These are phyloP conservation scores for Marvania coccoides DNA, from an alignment of 139 green algal genomes.

Conservation along the genomic window DNA sequence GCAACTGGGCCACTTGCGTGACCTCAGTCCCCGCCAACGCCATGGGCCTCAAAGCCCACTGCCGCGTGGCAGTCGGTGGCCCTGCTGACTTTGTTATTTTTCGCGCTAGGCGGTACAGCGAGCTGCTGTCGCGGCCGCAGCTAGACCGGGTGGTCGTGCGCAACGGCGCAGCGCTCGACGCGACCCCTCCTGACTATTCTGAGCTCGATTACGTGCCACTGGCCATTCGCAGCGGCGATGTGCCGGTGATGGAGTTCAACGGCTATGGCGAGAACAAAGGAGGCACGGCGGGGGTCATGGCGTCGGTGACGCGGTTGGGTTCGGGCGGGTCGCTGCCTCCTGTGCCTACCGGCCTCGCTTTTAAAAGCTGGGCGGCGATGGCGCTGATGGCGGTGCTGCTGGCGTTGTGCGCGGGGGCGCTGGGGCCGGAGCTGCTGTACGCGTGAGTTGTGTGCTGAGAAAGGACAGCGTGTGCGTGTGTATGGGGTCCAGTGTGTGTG, in stretches of 20 bases:
- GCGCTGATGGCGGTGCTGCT: no score
- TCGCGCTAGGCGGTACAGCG: constrained; percentile 43
- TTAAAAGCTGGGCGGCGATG: no score
- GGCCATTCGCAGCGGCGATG: constrained; percentile 7
- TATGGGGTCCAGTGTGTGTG: no score
- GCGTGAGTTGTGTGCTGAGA: no score
- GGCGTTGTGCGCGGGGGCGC: no score
- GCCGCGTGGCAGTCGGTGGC: constrained; percentile 28
- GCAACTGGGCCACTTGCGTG: constrained; percentile 38
- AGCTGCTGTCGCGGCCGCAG: constrained; percentile 55
- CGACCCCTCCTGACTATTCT: constrained; percentile 23
- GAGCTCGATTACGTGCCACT: constrained; percentile 36
- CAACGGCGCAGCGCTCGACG: constrained; percentile 13
- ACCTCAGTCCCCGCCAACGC: constrained; percentile 42
- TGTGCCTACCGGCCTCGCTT: no score
- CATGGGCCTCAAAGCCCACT: constrained; percentile 42
- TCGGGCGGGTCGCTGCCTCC: no score
- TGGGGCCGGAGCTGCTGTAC: no score
- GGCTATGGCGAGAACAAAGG: background rate
- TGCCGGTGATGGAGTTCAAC: background rate
- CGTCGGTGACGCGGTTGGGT: no score
- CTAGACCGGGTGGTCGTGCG: constrained; percentile 42
- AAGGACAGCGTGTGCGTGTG: no score
- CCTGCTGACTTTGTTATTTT: constrained; percentile 62
- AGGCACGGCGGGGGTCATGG: no score